A percentile compares a stretch with the other conserved stretches of the same genome.
Evolutionary conservation across 2,329 filamentous ascomycete genomes (phyloP).

Genomic region (Macrophomina tecta): DNA sequence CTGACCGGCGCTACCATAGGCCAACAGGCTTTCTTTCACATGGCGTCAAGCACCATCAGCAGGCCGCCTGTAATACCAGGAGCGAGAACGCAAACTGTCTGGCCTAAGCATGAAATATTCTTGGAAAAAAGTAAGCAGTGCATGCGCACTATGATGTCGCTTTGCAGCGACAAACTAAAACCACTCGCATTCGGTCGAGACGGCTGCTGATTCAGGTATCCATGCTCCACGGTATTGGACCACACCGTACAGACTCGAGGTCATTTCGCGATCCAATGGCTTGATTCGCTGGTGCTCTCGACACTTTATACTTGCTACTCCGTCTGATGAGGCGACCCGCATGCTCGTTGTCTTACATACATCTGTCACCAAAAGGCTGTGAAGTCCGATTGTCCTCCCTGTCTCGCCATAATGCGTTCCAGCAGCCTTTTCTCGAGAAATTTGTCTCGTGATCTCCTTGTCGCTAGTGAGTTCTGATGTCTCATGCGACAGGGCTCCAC

Average conservation of each 20-base stretch:
- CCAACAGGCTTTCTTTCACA: constrained; percentile 4
- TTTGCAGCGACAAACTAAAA: not conserved
- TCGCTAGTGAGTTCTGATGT: not conserved
- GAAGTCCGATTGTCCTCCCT: not conserved
- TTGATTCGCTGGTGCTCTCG: constrained; percentile 2
- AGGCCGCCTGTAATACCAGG: not conserved
- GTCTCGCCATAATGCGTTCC: constrained; percentile 2
- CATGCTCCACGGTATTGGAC: constrained; percentile 10
- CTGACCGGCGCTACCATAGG: not conserved
- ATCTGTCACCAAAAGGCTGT: not conserved
- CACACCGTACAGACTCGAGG: not conserved
- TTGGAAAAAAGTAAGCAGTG: not conserved
- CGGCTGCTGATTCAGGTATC: constrained; percentile 3
- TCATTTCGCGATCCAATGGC: not conserved
- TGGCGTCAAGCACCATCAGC: not conserved
- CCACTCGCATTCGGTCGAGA: not conserved
- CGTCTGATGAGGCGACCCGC: constrained; percentile 2
- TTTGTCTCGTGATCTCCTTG: not conserved
- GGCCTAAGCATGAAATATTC: not conserved
- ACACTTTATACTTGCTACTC: constrained; percentile 10
- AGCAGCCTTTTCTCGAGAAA: not conserved
- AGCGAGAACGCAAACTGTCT: not conserved
- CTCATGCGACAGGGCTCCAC: constrained; percentile 74
- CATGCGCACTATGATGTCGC: constrained; percentile 11
- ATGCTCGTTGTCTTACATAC: constrained; percentile 14